Percentiles rank a stretch among this genome's conserved stretches.
Conservation (phyloP, 2,329 filamentous ascomycete genomes). For the Calonectria fujianensis region DNA sequence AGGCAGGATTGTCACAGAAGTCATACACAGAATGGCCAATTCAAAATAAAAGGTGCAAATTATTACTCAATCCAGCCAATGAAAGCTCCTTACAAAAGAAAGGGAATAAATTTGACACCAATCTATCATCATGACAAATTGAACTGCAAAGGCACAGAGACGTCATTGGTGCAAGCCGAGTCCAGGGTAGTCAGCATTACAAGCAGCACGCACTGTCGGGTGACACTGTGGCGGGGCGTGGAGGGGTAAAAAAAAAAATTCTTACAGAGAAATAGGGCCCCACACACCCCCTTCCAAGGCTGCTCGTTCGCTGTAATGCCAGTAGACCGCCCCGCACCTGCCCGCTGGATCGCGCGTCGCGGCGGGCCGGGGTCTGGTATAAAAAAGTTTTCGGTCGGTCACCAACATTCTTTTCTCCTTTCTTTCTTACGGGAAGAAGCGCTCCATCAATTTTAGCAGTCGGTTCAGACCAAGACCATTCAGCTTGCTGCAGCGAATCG, state of each 20-base stretch:
- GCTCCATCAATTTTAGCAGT: constrained; percentile 63
- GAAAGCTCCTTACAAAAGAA: neutral
- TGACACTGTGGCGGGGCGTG: constrained; percentile 4
- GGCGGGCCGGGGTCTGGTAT: constrained; percentile 51
- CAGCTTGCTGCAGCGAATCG: constrained; percentile 57
- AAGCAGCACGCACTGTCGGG: neutral
- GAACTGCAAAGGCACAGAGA: neutral
- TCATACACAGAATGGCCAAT: neutral
- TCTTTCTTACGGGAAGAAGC: constrained; percentile 74
- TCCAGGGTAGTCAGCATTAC: constrained; percentile 18
- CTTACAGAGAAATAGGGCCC: constrained; percentile 7
- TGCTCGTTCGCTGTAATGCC: constrained; percentile 34
- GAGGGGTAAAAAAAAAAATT: constrained; percentile 27
- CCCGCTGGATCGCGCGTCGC: constrained; percentile 46
- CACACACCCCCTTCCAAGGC: constrained; percentile 19
- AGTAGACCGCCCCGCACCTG: constrained; percentile 36
- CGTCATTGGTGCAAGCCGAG: constrained; percentile 23
- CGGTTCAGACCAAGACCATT: constrained; percentile 56
- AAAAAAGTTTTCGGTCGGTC: constrained; percentile 65
- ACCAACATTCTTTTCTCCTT: constrained; percentile 62
- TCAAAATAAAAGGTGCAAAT: neutral
- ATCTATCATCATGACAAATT: constrained; percentile 22
- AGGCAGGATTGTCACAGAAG: neutral
- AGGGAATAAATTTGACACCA: neutral
- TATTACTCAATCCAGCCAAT: neutral